Conservation (phyloP, 768 basidiomycete species). For the Lepiota subincarnata region DNA sequence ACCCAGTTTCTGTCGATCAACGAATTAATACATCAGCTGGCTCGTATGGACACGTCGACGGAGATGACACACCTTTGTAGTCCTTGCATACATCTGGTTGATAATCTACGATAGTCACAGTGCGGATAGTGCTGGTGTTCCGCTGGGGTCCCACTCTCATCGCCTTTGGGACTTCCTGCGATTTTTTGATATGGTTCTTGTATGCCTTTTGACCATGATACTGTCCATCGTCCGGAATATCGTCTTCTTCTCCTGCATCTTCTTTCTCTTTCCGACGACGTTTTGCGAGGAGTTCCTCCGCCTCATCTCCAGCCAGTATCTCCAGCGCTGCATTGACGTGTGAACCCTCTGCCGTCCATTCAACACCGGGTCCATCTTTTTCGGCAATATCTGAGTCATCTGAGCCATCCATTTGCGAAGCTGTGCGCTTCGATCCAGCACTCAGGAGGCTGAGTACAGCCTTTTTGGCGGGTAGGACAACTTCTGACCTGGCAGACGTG, state of each 20-base stretch:
- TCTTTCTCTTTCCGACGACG: conserved; percentile 52
- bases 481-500: conserved; percentile 55
- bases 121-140: conserved; percentile 78
- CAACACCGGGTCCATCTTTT: conserved; percentile 65
- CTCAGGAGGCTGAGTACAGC: conserved; percentile 62
- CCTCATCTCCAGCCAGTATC: conserved; percentile 80
- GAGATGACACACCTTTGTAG: conserved; percentile 78
- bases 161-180: conserved; percentile 78
- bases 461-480: conserved; percentile 76
- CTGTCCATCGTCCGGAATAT: conserved; percentile 75
- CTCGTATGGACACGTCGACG: conserved; percentile 5
- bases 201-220: conserved; percentile 87
- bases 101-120: conserved; percentile 94
- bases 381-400: conserved; percentile 47
- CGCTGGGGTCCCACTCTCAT: conserved; percentile 84
- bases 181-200: conserved; percentile 75
- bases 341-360: conserved; percentile 74
- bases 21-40: conserved; percentile 7
- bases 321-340: conserved; percentile 70
- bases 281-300: conserved; percentile 72
- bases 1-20: conserved; percentile 79
- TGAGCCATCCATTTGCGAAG: conserved; percentile 62
- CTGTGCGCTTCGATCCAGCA: conserved; percentile 44
- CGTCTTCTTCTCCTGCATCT: conserved; percentile 49
- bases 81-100: conserved; percentile 99